Evolutionary conservation across 1,139 yeast genomes (phyloP).

Genomic region (Debaryomycetaceae sp.): DNA sequence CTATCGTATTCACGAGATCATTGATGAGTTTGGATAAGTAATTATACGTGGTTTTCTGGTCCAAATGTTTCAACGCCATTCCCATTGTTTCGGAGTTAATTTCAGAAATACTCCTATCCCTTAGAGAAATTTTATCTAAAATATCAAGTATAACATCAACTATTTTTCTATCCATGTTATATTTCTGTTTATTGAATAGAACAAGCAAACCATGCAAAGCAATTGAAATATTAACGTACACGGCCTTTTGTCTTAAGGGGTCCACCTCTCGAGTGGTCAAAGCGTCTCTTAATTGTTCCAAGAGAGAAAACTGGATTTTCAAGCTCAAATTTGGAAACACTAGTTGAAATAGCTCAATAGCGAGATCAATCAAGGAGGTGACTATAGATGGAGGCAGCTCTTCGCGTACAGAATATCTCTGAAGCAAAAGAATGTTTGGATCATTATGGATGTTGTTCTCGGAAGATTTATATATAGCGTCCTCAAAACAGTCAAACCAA

Average conservation of each 20-base stretch:
- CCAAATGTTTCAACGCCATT: conserved; percentile 43
- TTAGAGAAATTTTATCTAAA: conserved; percentile 43
- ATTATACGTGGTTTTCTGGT: conserved; percentile 36
- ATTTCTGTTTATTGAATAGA: conserved; percentile 30
- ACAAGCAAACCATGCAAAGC: conserved; percentile 53
- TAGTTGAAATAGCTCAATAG: conserved; percentile 71
- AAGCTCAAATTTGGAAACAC: conserved; percentile 72
- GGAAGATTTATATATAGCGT: conserved; percentile 18
- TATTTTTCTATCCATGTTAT: conserved; percentile 41
- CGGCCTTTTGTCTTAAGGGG: conserved; percentile 43
- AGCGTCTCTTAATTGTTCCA: conserved; percentile 72
- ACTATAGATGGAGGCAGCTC: conserved; percentile 28
- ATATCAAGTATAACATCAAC: conserved; percentile 55
- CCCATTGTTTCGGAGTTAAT: conserved; percentile 72
- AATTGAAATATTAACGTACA: conserved; percentile 57
- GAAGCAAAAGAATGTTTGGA: conserved; percentile 27
- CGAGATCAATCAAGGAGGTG: conserved; percentile 66
- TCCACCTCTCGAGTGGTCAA: conserved; percentile 27
- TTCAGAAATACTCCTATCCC: conserved; percentile 36
- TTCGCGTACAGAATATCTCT: conserved; percentile 23
- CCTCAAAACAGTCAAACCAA: conserved; percentile 37
- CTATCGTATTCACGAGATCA: conserved; percentile 45
- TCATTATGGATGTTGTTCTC: conserved; percentile 33
- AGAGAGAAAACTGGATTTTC: conserved; percentile 79
- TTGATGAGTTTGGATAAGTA: conserved; percentile 55